Base-by-base conservation (phyloP, 2,329 filamentous ascomycete genomes). In the Pyrenophora seminiperda region DNA sequence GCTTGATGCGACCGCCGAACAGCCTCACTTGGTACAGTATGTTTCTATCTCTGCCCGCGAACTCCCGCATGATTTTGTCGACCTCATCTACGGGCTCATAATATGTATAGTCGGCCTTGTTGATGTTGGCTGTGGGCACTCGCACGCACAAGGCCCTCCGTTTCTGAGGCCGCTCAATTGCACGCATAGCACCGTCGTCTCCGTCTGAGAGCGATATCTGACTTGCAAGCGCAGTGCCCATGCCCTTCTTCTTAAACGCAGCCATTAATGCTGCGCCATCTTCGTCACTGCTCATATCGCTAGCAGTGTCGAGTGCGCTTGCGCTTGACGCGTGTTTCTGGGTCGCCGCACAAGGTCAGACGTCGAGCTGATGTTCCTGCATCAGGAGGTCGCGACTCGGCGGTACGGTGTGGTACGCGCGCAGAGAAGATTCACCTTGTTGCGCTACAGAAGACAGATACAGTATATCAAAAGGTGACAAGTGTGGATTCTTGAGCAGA, bases 11-110 rank as follows among this genome's bases (percentile, higher is more conserved):
- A 13, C 65, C 71, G 50, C 77, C 71, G n/a, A 67, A 67, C 27
- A 79, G 73, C 49, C 70, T 67, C 13, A 79, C 75, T 46, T 73
- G 62, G 47, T 77, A 80, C 7, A 65, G 50, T 27, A 76, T 42
- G 2, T 64, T 62, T 14, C 71, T 68, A 27, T 29, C 31, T 4
- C 57, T 60, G 11, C 61, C 54, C 7, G 65, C 61, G 34, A 62
- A 59, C 54, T 78, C 74, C 14, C 68, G 62, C n/a, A 78, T 13
- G 1, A 81, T 70, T 9, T 64, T 62, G n/a, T 67, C 65, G 1
- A 80, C 73, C 13, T 65, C 58, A 18, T 71, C 63, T 15, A 58
- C 49, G 4, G 66, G 68, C 33, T 68, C 63, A 18, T 67, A 67
- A 40, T 66, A 69, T 4, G 44, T 65, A 37, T 74, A 77, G 18